Conservation (phyloP, 306 rosid genomes). For the Sechiopsis laciniata region DNA sequence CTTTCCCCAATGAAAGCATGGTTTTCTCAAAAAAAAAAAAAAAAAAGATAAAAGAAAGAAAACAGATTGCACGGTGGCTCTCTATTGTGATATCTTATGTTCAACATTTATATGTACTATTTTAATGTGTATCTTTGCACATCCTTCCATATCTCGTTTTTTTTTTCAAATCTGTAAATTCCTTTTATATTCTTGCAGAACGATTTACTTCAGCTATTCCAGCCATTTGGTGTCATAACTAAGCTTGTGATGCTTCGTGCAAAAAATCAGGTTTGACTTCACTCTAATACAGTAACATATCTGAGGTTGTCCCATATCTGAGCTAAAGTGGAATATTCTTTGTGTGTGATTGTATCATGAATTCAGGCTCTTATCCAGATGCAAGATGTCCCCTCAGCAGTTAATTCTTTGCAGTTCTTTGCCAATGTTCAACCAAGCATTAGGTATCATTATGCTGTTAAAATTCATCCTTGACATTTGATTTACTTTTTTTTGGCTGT, state of each 20-base stretch:
- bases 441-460: conserved; percentile 43
- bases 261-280: conserved; percentile 75
- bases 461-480: neutral
- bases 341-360: conserved; percentile 21
- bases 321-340: neutral
- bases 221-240: conserved; percentile 94
- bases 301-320: conserved; percentile 19
- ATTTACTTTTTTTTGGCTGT: neutral
- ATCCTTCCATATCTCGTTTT: neutral
- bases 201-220: conserved; percentile 95
- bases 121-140: neutral
- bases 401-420: conserved; percentile 73
- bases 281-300: conserved; percentile 5
- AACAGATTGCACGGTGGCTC: neutral
- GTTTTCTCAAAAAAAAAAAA: too few relatives aligned
- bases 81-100: neutral
- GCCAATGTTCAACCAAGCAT: conserved; percentile 82
- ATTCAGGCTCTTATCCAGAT: conserved; percentile 92
- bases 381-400: conserved; percentile 89
- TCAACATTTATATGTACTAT: conserved; percentile 4
- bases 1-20: too few relatives aligned
- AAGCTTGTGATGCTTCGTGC: conserved; percentile 99
- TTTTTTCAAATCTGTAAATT: conserved; percentile 18
- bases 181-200: conserved; percentile 46
- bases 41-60: too few relatives aligned